Percentiles rank a stretch among this genome's conserved stretches.
phyloP scores from a whole-genome alignment of 2,329 filamentous ascomycete species.

The Fusarium armeniacum region DNA sequence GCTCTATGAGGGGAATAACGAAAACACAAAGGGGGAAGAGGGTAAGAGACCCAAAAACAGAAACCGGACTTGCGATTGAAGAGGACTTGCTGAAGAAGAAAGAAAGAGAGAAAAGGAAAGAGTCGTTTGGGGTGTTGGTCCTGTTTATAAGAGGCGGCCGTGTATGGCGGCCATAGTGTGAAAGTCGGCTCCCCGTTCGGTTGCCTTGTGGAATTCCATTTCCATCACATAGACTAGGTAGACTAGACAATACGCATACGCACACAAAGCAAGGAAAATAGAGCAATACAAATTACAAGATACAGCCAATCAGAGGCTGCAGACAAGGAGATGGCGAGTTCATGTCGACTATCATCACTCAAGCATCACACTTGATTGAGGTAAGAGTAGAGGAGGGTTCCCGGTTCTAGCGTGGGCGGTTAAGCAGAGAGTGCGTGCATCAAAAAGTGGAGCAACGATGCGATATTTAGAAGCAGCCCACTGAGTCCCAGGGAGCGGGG shows the following conservation, averaged over 20 bases:
- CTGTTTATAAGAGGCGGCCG: constrained; percentile 50
- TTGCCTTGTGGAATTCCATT: constrained; percentile 31
- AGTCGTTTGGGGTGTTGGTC: constrained; percentile 53
- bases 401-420: constrained; percentile 44
- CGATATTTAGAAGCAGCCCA: constrained; percentile 42
- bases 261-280: constrained; percentile 13
- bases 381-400: constrained; percentile 22
- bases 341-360: constrained; percentile 39
- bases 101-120: constrained; percentile 55
- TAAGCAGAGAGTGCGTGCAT: constrained; percentile 46
- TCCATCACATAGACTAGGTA: constrained; percentile 2
- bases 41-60: constrained; percentile 58
- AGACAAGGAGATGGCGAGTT: constrained; percentile 44
- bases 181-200: constrained; percentile 2
- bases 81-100: constrained; percentile 76
- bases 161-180: constrained; percentile 34
- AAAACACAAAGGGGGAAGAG: constrained; percentile 57
- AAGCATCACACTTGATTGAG: constrained; percentile 33
- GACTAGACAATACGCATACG: no score
- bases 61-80: constrained; percentile 67
- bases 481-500: constrained; percentile 3
- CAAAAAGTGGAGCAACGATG: constrained; percentile 20
- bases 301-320: constrained; percentile 36
- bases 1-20: constrained; percentile 61
- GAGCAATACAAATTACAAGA: constrained; percentile 6